Percentiles rank a stretch among this genome's conserved stretches.
Evolutionary conservation across 305 asterid species (phyloP).

Genomic region (Caryopteris hybrid): DNA sequence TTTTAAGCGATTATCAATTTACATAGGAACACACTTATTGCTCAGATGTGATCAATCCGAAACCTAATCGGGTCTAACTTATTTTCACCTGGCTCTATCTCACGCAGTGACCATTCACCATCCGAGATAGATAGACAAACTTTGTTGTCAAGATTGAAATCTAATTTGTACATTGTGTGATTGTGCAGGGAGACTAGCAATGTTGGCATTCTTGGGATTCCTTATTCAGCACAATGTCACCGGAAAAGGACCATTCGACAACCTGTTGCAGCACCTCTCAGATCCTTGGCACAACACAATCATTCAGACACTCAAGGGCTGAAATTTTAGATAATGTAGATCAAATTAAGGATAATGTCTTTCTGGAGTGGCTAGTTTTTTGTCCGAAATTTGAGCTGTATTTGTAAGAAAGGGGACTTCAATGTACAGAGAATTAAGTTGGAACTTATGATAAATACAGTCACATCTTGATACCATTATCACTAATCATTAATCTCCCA

Average conservation of each 20-base stretch:
- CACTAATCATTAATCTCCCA: constrained; percentile 15
- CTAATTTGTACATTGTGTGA: neutral
- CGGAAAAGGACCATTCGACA: constrained; percentile 91
- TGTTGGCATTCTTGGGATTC: constrained; percentile 94
- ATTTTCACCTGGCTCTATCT: no score
- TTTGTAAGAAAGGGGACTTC: constrained; percentile 31
- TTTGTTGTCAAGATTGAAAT: neutral
- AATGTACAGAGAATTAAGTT: constrained; percentile 48
- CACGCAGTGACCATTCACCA: no score
- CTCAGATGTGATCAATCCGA: no score
- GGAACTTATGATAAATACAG: constrained; percentile 12
- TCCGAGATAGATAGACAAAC: no score
- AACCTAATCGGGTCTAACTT: no score
- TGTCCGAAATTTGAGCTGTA: constrained; percentile 31
- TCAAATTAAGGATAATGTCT: constrained; percentile 9
- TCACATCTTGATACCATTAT: constrained; percentile 21
- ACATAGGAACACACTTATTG: no score
- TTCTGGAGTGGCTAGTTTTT: no score
- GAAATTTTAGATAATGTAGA: constrained; percentile 28
- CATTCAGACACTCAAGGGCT: constrained; percentile 58
- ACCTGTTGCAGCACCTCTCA: constrained; percentile 81
- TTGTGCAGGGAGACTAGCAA: constrained; percentile 79
- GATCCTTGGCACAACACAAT: constrained; percentile 99
- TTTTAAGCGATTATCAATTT: no score
- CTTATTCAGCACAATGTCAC: constrained; percentile 88